Conservation (phyloP, 2,329 filamentous ascomycete genomes). For the Blastomyces gilchristii region DNA sequence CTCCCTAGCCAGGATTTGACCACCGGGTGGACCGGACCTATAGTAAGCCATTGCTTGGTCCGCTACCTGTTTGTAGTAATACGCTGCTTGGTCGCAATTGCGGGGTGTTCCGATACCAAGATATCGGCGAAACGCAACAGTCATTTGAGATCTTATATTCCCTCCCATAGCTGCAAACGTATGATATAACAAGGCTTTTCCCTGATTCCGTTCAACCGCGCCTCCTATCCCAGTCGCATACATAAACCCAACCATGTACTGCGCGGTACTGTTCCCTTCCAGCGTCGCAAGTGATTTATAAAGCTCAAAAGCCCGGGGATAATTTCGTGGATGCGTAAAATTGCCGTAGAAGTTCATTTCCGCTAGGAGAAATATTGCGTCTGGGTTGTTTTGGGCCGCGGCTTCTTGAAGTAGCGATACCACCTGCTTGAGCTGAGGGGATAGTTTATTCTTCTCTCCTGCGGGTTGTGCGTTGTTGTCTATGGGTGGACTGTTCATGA, state of each 20-base stretch:
- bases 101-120: slow-evolving; percentile 74
- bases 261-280: slow-evolving; percentile 80
- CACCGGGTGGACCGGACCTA: slow-evolving; percentile 80
- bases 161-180: slow-evolving; percentile 82
- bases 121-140: slow-evolving; percentile 75
- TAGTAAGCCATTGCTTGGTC: slow-evolving; percentile 87
- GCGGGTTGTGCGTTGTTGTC: slow-evolving; percentile 33
- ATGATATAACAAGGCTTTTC: slow-evolving; percentile 85
- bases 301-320: slow-evolving; percentile 65
- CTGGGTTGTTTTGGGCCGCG: slow-evolving; percentile 49
- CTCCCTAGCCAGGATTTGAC: slow-evolving; percentile 64
- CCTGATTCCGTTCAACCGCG: slow-evolving; percentile 73
- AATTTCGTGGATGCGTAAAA: slow-evolving; percentile 74
- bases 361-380: slow-evolving; percentile 80
- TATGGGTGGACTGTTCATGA: slow-evolving; percentile 51
- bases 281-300: slow-evolving; percentile 67
- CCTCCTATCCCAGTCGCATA: slow-evolving; percentile 86
- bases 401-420: slow-evolving; percentile 50
- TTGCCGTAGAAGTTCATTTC: slow-evolving; percentile 98
- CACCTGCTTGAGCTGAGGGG: slow-evolving; percentile 43
- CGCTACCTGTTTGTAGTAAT: slow-evolving; percentile 86
- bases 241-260: slow-evolving; percentile 92
- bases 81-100: slow-evolving; percentile 72
- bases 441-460: slow-evolving; percentile 25
- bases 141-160: slow-evolving; percentile 84